Evolutionary conservation across 768 basidiomycete genomes (phyloP).

Genomic region (Pholiota conissans): DNA sequence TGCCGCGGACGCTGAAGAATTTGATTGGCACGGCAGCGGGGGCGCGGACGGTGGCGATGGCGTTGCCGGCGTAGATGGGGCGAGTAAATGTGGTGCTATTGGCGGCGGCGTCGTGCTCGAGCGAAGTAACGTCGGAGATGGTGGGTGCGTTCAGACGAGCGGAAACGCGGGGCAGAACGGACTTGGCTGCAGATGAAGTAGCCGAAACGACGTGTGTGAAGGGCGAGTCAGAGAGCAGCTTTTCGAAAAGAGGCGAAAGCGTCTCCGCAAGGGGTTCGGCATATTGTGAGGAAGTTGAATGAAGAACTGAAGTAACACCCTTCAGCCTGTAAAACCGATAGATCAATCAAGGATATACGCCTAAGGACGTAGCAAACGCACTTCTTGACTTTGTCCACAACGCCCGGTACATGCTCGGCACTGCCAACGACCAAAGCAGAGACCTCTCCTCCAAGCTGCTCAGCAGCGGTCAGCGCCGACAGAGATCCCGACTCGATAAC

Average conservation of each 20-base stretch:
- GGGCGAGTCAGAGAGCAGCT: conserved; percentile 58
- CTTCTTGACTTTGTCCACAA: conserved; percentile 83
- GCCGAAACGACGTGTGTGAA: conserved; percentile 93
- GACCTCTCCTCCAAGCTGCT: conserved; percentile 82
- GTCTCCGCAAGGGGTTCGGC: conserved; percentile 70
- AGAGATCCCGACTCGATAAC: conserved; percentile 82
- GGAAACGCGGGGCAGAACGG: conserved; percentile 89
- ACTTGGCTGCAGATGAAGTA: conserved; percentile 91
- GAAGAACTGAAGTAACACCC: conserved; percentile 65
- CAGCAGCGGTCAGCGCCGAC: conserved; percentile 90
- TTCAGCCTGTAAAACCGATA: conserved; percentile 48
- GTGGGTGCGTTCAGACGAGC: conserved; percentile 88
- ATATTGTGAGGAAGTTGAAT: conserved; percentile 72
- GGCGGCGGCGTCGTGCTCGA: conserved; percentile 69
- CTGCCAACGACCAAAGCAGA: conserved; percentile 76
- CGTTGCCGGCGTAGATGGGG: conserved; percentile 97
- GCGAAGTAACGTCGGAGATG: conserved; percentile 85
- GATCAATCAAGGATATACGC: not conserved
- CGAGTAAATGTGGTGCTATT: conserved; percentile 86
- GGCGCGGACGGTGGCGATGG: conserved; percentile 88
- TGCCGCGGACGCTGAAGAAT: conserved; percentile 92
- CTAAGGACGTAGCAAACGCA: conserved; percentile 29
- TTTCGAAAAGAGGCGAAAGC: conserved; percentile 80
- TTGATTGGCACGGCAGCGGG: conserved; percentile 79
- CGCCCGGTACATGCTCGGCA: conserved; percentile 60